Base-by-base conservation (phyloP, 768 basidiomycete species). In the Boletus insuetus region DNA sequence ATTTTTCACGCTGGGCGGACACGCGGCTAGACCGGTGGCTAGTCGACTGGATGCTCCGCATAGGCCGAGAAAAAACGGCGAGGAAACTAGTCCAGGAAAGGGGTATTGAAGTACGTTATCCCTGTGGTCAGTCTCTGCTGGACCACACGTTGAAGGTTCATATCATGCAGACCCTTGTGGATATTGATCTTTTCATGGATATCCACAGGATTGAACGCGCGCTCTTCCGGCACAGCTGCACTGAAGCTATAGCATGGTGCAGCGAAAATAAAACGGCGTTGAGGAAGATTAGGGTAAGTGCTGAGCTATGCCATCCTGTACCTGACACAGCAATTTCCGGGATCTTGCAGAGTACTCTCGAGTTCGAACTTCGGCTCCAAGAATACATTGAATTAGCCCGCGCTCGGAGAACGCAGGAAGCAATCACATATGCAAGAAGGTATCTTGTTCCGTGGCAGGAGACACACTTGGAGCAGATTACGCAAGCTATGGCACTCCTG, bases 311-410 rank as follows among this genome's bases (percentile, higher is more conserved):
- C 45, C 26, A 35, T 53, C 51, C 34, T 45, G 60, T 53, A 35
- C 48, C 48, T 45, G 38, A 59, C 51, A 39, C 44, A 57, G 47
- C 54, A 54, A 61, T 61, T 57, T 59, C 63, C 57, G 62, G 34
- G 32, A 45, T 47, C 52, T 48, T 53, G 44, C 71, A 98, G 94
- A 94, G 89, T 74, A 88, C 92, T 10, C 84, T 99, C 42, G 97
- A 99, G 75, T 98, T 98, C 71, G 90, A 94, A 61, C 83, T 99
- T 45, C 85, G 97, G 43, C 79, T 97, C 40, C 97, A 99, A 73
- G 94, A 98, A 72, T 98, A 89, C 69, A 94, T 98, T 66, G 97
- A 99, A 72, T 80, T 99, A 6, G 83, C 86, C 34, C 79, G 97
- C 35, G 73, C 77, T 4, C 70, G 83, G 35, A 84, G 86, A 68